Evolutionary conservation across 768 basidiomycete species (phyloP).

Genomic region (Postia placenta): DNA sequence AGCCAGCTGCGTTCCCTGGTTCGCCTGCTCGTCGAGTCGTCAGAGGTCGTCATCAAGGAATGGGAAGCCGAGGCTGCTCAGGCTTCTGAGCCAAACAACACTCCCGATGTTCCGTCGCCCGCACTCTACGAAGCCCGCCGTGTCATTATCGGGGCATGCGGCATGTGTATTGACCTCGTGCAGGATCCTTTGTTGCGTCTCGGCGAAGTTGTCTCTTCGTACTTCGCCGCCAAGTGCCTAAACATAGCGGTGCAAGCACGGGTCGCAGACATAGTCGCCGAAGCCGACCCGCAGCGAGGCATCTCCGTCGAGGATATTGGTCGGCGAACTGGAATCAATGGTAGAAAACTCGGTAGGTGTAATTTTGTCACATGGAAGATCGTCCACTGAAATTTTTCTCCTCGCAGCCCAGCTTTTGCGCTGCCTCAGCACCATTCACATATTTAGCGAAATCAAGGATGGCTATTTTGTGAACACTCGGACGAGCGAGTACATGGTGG

Average conservation of each 20-base stretch:
- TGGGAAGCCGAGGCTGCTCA: slow-evolving; percentile 3
- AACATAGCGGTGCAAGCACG: slow-evolving; percentile 3
- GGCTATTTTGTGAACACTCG: slow-evolving; percentile 4
- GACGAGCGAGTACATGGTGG: background rate
- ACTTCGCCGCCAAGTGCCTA: slow-evolving; percentile 1
- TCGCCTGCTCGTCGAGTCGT: slow-evolving; percentile 3
- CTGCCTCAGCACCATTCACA: background rate
- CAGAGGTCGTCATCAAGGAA: slow-evolving; percentile 8
- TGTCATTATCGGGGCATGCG: slow-evolving; percentile 3
- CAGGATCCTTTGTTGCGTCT: slow-evolving; percentile 6
- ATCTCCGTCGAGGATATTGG: background rate
- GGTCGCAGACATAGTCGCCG: slow-evolving; percentile 4
- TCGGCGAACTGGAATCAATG: background rate
- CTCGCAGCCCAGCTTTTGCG: slow-evolving; percentile 1
- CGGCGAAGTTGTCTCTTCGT: background rate
- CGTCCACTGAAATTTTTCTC: background rate
- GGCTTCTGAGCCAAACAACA: background rate
- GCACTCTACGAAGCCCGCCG: slow-evolving; percentile 4
- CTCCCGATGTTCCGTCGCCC: background rate
- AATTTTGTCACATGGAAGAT: background rate
- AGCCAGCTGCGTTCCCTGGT: slow-evolving; percentile 1
- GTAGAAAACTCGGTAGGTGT: slow-evolving; percentile 1
- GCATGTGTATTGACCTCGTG: slow-evolving; percentile 5
- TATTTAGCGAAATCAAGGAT: slow-evolving; percentile 4
- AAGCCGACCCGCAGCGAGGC: background rate